These are phyloP conservation scores for Saccharomycopsis schoenii DNA, from an alignment of 805 yeast species.

Conservation along the genomic window DNA sequence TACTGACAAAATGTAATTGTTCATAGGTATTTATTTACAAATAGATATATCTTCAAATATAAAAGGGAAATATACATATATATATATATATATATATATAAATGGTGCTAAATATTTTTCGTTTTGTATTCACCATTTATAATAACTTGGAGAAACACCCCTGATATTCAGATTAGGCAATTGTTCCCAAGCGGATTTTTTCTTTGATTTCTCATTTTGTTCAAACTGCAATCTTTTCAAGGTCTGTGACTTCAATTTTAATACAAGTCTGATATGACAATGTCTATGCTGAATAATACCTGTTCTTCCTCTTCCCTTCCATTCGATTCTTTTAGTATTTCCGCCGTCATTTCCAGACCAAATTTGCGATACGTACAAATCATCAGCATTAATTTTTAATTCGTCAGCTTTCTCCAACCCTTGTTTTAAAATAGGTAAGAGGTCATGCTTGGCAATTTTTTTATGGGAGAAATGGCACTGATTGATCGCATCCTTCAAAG, in stretches of 20 bases:
- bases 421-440: conserved; percentile 61
- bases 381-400: conserved; percentile 48
- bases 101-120: neutral
- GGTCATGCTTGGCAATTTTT: conserved; percentile 59
- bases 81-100: too few relatives aligned
- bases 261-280: conserved; percentile 71
- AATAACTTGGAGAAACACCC: conserved; percentile 41
- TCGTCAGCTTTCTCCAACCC: conserved; percentile 62
- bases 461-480: conserved; percentile 85
- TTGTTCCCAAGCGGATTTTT: conserved; percentile 44
- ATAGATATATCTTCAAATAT: neutral
- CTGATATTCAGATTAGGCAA: conserved; percentile 37
- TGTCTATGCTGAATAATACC: conserved; percentile 71
- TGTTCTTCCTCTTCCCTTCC: conserved; percentile 83
- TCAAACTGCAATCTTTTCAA: conserved; percentile 52
- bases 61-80: neutral
- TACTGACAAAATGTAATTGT: too few relatives aligned
- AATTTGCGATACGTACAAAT: conserved; percentile 63
- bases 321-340: conserved; percentile 61
- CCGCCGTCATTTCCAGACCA: conserved; percentile 91
- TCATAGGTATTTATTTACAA: neutral
- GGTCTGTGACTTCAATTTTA: conserved; percentile 55
- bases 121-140: conserved; percentile 37
- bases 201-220: conserved; percentile 35
- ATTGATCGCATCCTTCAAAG: conserved; percentile 71